Conservation (phyloP, 2,329 filamentous ascomycete species). For the Colletotrichum horii region DNA sequence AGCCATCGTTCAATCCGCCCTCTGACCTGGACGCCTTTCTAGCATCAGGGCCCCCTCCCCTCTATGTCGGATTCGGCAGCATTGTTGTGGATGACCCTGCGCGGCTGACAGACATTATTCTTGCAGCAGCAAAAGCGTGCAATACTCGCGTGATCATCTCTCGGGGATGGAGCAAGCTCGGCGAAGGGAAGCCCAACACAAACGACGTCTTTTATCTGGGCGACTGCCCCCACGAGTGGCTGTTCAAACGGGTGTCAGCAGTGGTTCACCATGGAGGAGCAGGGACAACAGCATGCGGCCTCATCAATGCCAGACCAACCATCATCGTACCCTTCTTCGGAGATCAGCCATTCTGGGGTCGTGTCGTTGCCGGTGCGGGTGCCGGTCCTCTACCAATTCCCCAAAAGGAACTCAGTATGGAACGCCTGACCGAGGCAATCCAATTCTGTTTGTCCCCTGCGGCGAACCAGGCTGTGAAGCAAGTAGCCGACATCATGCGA, state of each 20-base stretch:
- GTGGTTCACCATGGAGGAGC: conserved; percentile 66
- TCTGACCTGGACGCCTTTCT: conserved; percentile 55
- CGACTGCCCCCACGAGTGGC: conserved; percentile 62
- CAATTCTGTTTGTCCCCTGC: conserved; percentile 34
- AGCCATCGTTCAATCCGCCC: conserved; percentile 58
- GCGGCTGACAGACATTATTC: conserved; percentile 40
- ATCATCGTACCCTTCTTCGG: conserved; percentile 58
- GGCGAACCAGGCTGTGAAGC: conserved; percentile 31
- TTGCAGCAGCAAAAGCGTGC: conserved; percentile 42
- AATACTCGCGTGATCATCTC: conserved; percentile 58
- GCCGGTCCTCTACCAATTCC: conserved; percentile 43
- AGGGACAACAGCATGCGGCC: conserved; percentile 61
- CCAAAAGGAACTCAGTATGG: conserved; percentile 34
- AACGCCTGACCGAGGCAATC: conserved; percentile 40
- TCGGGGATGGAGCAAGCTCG: conserved; percentile 27
- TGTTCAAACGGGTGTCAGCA: conserved; percentile 58
- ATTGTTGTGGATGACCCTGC: conserved; percentile 53
- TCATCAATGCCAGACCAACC: conserved; percentile 56
- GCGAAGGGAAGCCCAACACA: neutral
- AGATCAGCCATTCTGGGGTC: conserved; percentile 49
- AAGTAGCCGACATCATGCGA: conserved; percentile 38
- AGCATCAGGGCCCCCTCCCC: conserved; percentile 42
- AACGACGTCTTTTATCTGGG: conserved; percentile 51
- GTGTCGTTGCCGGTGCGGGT: conserved; percentile 41
- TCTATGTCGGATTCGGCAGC: conserved; percentile 50